Conservation (phyloP, 2,329 filamentous ascomycete species). For the Aspergillus udagawae region DNA sequence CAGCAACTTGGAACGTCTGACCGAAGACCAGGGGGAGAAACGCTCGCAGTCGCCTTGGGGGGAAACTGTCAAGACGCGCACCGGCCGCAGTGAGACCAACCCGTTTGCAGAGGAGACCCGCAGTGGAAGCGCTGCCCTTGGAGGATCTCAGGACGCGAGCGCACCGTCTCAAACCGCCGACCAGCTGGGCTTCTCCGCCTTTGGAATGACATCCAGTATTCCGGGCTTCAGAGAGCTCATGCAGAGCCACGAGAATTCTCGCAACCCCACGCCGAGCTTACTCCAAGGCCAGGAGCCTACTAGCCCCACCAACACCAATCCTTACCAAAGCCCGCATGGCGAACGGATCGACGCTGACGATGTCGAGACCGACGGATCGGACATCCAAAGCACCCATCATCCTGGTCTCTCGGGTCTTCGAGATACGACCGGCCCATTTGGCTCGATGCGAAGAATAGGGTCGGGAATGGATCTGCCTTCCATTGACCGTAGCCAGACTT, state of each 20-base stretch:
- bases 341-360: constrained; percentile 64
- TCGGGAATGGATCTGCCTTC: constrained; percentile 55
- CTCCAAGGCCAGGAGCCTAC: constrained; percentile 61
- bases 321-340: constrained; percentile 84
- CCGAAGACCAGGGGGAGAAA: constrained; percentile 47
- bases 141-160: constrained; percentile 69
- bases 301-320: constrained; percentile 93
- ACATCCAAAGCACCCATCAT: constrained; percentile 49
- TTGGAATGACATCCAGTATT: constrained; percentile 57
- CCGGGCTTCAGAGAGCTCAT: constrained; percentile 56
- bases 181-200: constrained; percentile 56
- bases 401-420: constrained; percentile 52
- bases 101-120: constrained; percentile 49
- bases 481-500: constrained; percentile 89
- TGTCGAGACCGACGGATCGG: constrained; percentile 54
- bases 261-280: constrained; percentile 52
- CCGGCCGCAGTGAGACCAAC: constrained; percentile 48
- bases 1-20: constrained; percentile 50
- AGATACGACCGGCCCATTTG: constrained; percentile 52
- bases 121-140: constrained; percentile 63
- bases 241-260: constrained; percentile 54
- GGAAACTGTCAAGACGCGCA: constrained; percentile 43
- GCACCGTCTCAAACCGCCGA: constrained; percentile 47
- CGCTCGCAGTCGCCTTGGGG: constrained; percentile 51
- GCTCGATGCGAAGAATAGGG: constrained; percentile 51